These are phyloP conservation scores for Aspergillus calidoustus DNA, from an alignment of 2,329 filamentous ascomycete species.

Conservation along the genomic window DNA sequence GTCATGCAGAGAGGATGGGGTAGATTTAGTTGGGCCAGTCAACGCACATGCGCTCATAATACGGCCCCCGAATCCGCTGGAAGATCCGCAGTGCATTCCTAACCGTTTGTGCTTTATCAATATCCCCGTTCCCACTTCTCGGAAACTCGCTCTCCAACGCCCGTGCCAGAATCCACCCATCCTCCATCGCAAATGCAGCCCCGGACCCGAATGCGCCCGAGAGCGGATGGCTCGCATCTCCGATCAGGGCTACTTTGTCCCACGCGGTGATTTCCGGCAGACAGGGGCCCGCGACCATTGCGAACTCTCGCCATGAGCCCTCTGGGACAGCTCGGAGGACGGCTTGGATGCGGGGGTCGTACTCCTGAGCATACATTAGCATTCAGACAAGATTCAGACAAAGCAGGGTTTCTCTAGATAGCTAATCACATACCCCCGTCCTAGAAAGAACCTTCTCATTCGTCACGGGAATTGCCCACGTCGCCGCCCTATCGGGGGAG, in stretches of 20 bases:
- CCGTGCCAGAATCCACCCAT: constrained; percentile 14
- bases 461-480: constrained; percentile 8
- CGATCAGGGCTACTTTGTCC: constrained; percentile 7
- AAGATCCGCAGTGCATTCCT: constrained; percentile 5
- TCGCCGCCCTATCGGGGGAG: neutral
- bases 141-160: neutral
- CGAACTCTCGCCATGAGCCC: constrained; percentile 12
- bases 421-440: neutral
- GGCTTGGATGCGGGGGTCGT: constrained; percentile 1
- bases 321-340: neutral
- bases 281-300: constrained; percentile 6
- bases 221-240: constrained; percentile 10
- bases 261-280: neutral
- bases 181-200: constrained; percentile 11
- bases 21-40: too few species aligned
- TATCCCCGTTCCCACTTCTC: neutral
- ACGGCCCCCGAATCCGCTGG: neutral
- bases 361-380: neutral
- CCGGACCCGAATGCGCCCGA: constrained; percentile 15
- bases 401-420: too few species aligned
- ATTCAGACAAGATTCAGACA: too few species aligned
- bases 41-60: constrained; percentile 12
- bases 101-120: neutral
- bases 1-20: too few species aligned
- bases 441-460: neutral